These are phyloP conservation scores for Pseudopediastrum boryanum DNA, from an alignment of 139 green algal genomes.

Conservation along the genomic window DNA sequence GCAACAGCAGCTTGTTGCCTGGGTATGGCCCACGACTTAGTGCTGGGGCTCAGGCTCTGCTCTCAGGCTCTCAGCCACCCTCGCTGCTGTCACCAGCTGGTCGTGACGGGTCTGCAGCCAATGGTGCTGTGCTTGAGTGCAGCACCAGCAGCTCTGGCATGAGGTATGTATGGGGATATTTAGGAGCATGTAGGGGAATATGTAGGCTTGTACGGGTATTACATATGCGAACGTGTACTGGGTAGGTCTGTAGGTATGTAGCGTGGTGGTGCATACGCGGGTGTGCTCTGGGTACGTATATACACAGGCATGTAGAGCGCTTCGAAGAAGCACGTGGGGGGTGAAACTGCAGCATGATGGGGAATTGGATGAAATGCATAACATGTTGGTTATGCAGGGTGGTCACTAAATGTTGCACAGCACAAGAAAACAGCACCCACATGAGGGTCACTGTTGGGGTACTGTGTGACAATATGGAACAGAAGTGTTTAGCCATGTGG, in stretches of 20 bases:
- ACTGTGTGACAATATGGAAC: no score
- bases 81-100: background rate
- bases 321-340: background rate
- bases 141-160: slow-evolving; percentile 10
- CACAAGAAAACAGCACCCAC: no score
- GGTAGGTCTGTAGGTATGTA: background rate
- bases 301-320: background rate
- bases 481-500: no score
- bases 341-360: background rate
- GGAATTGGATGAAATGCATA: background rate
- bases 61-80: background rate
- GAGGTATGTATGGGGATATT: background rate
- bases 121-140: background rate
- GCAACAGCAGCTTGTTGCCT: background rate
- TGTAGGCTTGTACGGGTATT: background rate
- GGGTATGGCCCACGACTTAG: background rate
- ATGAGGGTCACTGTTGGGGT: no score
- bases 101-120: background rate
- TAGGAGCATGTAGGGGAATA: background rate
- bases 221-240: background rate
- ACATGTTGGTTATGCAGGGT: no score
- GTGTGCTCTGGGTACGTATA: background rate
- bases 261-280: background rate
- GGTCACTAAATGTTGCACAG: no score
- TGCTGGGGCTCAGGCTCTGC: background rate